Evolutionary conservation across 2,329 filamentous ascomycete genomes (phyloP).

Genomic region (Uncinocarpus reesii): DNA sequence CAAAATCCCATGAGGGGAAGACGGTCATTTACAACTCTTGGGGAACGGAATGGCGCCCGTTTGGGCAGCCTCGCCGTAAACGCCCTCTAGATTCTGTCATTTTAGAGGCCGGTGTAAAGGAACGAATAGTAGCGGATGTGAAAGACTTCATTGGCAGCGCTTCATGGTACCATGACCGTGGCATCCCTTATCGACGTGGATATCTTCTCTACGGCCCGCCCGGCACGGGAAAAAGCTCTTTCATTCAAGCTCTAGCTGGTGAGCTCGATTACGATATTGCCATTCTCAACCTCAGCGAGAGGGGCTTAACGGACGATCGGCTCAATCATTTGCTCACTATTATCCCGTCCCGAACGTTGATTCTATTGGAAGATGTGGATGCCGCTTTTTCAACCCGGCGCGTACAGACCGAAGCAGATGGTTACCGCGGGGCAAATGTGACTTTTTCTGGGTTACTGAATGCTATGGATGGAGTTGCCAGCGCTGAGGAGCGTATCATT

Average conservation of each 20-base stretch:
- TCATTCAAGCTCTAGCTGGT: slow-evolving; percentile 91
- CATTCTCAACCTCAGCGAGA: slow-evolving; percentile 81
- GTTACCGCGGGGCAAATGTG: slow-evolving; percentile 76
- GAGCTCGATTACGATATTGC: slow-evolving; percentile 86
- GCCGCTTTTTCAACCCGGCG: slow-evolving; percentile 78
- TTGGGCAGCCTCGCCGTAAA: slow-evolving; percentile 78
- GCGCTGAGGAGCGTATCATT: slow-evolving; percentile 83
- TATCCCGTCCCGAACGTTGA: slow-evolving; percentile 68
- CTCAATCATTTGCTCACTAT: slow-evolving; percentile 78
- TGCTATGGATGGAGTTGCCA: slow-evolving; percentile 81
- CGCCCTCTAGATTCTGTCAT: slow-evolving; percentile 81
- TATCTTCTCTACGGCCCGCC: slow-evolving; percentile 85
- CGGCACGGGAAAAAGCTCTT: slow-evolving; percentile 87
- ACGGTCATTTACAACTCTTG: slow-evolving; percentile 82
- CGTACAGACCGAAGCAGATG: slow-evolving; percentile 60
- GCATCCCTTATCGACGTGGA: slow-evolving; percentile 81
- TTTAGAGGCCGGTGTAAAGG: slow-evolving; percentile 71
- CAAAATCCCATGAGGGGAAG: slow-evolving; percentile 76
- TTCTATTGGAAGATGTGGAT: slow-evolving; percentile 82
- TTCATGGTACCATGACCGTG: slow-evolving; percentile 87
- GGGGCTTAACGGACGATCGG: slow-evolving; percentile 80
- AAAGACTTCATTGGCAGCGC: slow-evolving; percentile 68
- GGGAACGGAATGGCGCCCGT: slow-evolving; percentile 71
- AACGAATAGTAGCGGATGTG: slow-evolving; percentile 68
- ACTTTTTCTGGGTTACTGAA: slow-evolving; percentile 89